These are phyloP conservation scores for Ganoderma sp. DNA, from an alignment of 1,284 basidiomycete species.

Conservation along the genomic window DNA sequence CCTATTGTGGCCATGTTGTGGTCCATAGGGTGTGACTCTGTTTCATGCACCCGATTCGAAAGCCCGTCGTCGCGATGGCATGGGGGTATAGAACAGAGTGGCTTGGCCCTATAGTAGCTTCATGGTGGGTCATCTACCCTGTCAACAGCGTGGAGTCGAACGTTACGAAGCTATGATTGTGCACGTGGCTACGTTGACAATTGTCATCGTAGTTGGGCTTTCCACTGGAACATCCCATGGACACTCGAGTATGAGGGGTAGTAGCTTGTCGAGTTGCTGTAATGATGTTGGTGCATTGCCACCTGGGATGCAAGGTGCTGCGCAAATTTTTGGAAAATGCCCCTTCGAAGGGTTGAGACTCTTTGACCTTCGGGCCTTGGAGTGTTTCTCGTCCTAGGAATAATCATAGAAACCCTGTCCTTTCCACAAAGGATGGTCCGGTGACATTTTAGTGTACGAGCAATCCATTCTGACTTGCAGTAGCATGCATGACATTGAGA, in stretches of 20 bases:
- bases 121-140: too few relatives aligned
- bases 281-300: background rate
- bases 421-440: too few relatives aligned
- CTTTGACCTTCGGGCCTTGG: background rate
- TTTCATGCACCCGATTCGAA: too few relatives aligned
- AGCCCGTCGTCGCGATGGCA: too few relatives aligned
- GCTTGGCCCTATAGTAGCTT: too few relatives aligned
- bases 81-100: too few relatives aligned
- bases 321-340: background rate
- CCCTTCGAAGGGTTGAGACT: background rate
- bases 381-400: background rate
- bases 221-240: background rate
- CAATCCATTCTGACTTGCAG: background rate
- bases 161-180: too few relatives aligned
- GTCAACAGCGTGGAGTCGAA: too few relatives aligned
- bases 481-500: background rate
- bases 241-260: conserved; percentile 6
- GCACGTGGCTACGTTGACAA: background rate
- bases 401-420: too few relatives aligned
- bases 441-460: background rate
- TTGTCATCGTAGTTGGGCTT: background rate
- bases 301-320: background rate
- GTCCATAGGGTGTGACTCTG: background rate
- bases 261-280: background rate
- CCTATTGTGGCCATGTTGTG: too few relatives aligned